phyloP scores from a whole-genome alignment of 495 filamentous ascomycete species.

The Xylaria grammica region DNA sequence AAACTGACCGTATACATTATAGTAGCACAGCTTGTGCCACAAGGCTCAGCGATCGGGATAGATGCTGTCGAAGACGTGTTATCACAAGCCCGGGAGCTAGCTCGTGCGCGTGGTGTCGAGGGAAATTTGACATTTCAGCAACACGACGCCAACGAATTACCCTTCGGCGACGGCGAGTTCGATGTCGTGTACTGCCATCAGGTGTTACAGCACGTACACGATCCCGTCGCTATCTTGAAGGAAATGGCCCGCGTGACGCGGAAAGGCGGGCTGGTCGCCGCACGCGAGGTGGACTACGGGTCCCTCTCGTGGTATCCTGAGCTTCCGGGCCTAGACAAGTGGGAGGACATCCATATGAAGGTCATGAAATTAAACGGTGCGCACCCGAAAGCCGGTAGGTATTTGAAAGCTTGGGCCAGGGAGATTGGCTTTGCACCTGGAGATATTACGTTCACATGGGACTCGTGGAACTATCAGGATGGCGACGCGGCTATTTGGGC shows the following conservation, averaged over 20 bases:
- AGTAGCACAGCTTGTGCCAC: constrained; percentile 48
- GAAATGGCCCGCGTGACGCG: constrained; percentile 59
- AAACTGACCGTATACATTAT: background rate
- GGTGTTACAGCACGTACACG: constrained; percentile 53
- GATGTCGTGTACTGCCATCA: constrained; percentile 60
- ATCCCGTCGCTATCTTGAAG: constrained; percentile 47
- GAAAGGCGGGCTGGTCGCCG: constrained; percentile 56
- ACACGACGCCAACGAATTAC: constrained; percentile 52
- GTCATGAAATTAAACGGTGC: constrained; percentile 49
- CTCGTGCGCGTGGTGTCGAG: constrained; percentile 43
- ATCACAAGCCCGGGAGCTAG: constrained; percentile 43
- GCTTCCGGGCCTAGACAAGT: constrained; percentile 44
- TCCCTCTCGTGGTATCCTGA: constrained; percentile 55
- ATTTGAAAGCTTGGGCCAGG: constrained; percentile 55
- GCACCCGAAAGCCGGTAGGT: constrained; percentile 56
- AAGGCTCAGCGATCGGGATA: constrained; percentile 50
- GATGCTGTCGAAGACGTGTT: constrained; percentile 37
- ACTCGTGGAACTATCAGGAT: constrained; percentile 52
- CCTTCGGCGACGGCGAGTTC: constrained; percentile 52
- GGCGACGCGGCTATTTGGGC: constrained; percentile 56
- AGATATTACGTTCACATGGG: constrained; percentile 44
- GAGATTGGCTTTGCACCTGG: constrained; percentile 50
- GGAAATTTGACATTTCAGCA: constrained; percentile 55
- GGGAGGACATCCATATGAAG: constrained; percentile 45
- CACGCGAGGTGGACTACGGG: constrained; percentile 55